Conservation (phyloP, 306 rosid species). For the Astragalus glycyphyllos region DNA sequence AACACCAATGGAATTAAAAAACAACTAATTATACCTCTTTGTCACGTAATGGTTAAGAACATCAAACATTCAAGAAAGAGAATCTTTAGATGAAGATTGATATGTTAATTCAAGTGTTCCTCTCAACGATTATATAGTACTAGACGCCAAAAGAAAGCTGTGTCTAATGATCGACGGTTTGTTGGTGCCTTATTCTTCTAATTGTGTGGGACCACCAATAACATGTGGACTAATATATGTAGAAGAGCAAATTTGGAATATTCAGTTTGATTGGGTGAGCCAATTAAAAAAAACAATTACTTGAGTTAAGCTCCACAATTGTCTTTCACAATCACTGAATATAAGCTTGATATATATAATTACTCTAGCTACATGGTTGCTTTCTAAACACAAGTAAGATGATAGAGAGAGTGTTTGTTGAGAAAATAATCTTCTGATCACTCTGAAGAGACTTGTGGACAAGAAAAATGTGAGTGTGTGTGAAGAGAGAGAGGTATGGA, state of each 20-base stretch:
- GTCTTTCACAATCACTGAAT: conserved; percentile 44
- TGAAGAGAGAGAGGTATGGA: neutral
- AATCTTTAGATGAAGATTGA: conserved; percentile 45
- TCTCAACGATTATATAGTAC: conserved; percentile 43
- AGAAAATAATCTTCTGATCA: conserved; percentile 43
- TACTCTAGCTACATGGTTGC: conserved; percentile 49
- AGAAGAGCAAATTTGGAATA: conserved; percentile 30
- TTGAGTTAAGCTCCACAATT: conserved; percentile 48
- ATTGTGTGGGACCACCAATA: conserved; percentile 58
- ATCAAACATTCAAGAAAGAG: conserved; percentile 31
- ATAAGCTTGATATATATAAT: conserved; percentile 39
- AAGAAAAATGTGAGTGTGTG: conserved; percentile 42
- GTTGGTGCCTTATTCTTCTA: conserved; percentile 54
- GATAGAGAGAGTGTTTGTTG: conserved; percentile 42
- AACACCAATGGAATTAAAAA: conserved; percentile 29
- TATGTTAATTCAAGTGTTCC: conserved; percentile 33
- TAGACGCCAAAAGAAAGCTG: conserved; percentile 39
- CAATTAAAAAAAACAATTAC: conserved; percentile 27
- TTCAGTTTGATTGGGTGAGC: conserved; percentile 44
- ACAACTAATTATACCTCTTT: conserved; percentile 32
- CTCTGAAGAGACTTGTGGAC: conserved; percentile 55
- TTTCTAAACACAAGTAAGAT: conserved; percentile 48
- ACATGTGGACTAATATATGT: conserved; percentile 40
- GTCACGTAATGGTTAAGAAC: conserved; percentile 32
- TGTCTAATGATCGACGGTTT: conserved; percentile 53